Percentiles rank a stretch among this genome's conserved stretches.
phyloP scores from a whole-genome alignment of 257 asterid species.

The Misopates orontium region DNA sequence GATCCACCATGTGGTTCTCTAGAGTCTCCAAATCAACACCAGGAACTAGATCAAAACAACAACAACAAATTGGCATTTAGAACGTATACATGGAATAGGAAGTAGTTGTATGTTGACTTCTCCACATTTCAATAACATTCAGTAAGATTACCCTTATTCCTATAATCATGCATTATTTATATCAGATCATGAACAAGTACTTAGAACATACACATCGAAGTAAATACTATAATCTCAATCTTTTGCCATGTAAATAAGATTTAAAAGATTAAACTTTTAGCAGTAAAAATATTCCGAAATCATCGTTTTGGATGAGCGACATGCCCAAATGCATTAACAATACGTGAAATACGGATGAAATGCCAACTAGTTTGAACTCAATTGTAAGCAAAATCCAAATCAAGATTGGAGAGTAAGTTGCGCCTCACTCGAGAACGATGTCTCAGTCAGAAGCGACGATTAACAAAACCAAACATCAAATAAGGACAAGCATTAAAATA shows the following conservation, averaged over 20 bases:
- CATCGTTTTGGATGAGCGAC: neutral
- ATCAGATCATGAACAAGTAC: neutral
- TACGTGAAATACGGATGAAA: too few species aligned
- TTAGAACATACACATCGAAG: too few species aligned
- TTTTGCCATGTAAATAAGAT: neutral
- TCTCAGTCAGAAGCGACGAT: neutral
- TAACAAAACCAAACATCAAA: neutral
- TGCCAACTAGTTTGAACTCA: too few species aligned
- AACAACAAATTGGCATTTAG: neutral
- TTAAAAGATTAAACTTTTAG: neutral
- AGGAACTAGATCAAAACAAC: conserved; percentile 37
- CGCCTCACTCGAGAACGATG: too few species aligned
- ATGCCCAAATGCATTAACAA: too few species aligned
- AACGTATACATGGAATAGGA: neutral
- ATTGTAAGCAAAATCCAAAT: too few species aligned
- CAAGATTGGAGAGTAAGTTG: too few species aligned
- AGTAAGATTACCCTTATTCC: neutral
- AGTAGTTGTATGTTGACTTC: neutral
- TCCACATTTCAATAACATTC: neutral
- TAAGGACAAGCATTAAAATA: neutral
- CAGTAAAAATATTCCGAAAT: too few species aligned
- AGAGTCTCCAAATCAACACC: conserved; percentile 43
- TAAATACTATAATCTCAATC: too few species aligned
- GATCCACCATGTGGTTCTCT: conserved; percentile 43
- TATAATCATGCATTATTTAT: neutral